Base-by-base conservation (phyloP, 441 rosid species). In the Populus trichocarpa region DNA sequence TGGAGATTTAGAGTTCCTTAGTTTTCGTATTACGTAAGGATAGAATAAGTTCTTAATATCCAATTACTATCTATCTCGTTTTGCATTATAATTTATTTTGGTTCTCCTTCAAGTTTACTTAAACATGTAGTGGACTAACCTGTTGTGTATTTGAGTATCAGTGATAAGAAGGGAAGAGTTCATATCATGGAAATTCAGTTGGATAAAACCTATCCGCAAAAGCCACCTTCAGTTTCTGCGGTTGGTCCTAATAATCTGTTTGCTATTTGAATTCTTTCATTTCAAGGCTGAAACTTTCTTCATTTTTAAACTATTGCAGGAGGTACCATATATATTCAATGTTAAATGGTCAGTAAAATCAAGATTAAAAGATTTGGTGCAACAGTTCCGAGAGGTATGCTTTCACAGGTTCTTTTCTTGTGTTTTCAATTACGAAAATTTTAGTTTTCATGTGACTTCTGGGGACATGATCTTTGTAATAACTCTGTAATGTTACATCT, bases 141-240 rank as follows among this genome's bases (percentile, higher is more conserved):
- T 22, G 73, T 78, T 75, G 28, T 75, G 28, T n/a, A 63, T 71
- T 77, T 80, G 64, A 70, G 33, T 79, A 57, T 70, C 74, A 94
- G 98, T 76, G 97, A 90, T 86, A 71, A 71, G 79, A 90, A 83
- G 77, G 87, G 83, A 84, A 86, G 89, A 82, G 81, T 71, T 70
- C 94, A 92, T 74, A 63, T 84, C 23, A 74, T 92, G 78, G 93
- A 87, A 83, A 80, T 94, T 84, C 90, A 86, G 65, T 81, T 94
- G 57, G 78, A 81, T 73, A 80, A 83, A 77, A 83, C 83, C 71
- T 89, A 90, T 86, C 93, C 92, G 67, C 83, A 77, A 33, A 81
- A 82, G 25, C 90, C 89, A 71, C 96, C 97, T 78, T 89, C 90
- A 33, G 70, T 90, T 80, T 89, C 93, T 13, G 90, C 84, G 81